Base-by-base conservation (phyloP, 768 basidiomycete species). In the Suillus hirtellus region DNA sequence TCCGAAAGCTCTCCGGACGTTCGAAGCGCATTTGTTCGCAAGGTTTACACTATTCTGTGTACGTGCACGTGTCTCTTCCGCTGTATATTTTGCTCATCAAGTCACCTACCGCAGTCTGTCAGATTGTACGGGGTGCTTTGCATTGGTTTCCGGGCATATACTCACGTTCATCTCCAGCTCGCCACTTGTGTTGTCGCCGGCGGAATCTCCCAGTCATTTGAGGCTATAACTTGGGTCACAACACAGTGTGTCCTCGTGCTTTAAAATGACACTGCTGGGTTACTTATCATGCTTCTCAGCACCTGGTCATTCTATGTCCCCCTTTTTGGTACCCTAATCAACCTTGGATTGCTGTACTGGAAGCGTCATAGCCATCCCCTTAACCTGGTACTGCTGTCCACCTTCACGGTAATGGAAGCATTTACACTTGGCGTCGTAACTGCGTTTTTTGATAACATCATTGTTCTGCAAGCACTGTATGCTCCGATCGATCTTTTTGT, bases 1-100 rank as follows among this genome's bases (percentile, higher is more conserved):
- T 84, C 86, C 1, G 92, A 93, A 64, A 89, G 89, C 64, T 84
- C 89, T 12, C 75, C 81, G 3, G 89, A 93, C 70, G 90, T 99
- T 71, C 82, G 93, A 60, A 84, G 86, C 66, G 92, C 88, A 6
- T 98, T 98, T 76, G 81, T 98, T 62, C 85, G 93, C 73, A 97
- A 97, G 80, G 91, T 95, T 42, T 96, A 94, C 76, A 86, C 85
- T 35, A 94, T 96, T 69, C 86, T 99, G 4, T 88, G 93, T 94
- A 71, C 82, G 90, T 80, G 59, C 49, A 61, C 19, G 10, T 24
- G 19, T 27, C n/a, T 47, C 34, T 43, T 31, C 12, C 2, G n/a
- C 38, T 35, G 44, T 31, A 10, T 12, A 31, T 38, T 9, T 61
- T 11, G 44, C 61, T 68, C 46, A 64, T 34, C n/a, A n/a, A 58